phyloP scores from a whole-genome alignment of 257 asterid species.

The Apocynum venetum region DNA sequence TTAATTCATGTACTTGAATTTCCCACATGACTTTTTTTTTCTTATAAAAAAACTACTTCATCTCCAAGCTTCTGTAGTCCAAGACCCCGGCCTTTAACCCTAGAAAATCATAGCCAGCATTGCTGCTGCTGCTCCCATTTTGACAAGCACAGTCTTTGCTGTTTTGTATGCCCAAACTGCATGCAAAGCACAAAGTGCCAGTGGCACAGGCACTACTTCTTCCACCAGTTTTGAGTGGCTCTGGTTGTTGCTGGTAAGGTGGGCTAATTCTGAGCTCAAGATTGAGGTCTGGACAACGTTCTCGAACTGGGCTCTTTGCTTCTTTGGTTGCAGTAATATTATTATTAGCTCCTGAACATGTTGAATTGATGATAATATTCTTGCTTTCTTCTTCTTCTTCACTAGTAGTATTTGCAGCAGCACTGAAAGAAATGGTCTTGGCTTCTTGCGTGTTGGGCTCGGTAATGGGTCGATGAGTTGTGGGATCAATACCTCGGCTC shows the following conservation, averaged over 20 bases:
- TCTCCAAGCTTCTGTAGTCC: constrained; percentile 73
- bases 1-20: too few species aligned
- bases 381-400: constrained; percentile 2
- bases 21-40: too few species aligned
- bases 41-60: constrained; percentile 29
- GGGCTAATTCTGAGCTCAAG: constrained; percentile 90
- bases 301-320: constrained; percentile 26
- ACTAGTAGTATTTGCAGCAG: constrained; percentile 9
- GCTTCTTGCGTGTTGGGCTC: constrained; percentile 23
- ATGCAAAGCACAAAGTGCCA: constrained; percentile 41
- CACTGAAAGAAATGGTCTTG: constrained; percentile 48
- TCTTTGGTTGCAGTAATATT: constrained; percentile 17
- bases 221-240: constrained; percentile 29
- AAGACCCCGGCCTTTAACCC: constrained; percentile 53
- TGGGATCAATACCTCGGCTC: constrained; percentile 80
- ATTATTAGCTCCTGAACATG: neutral
- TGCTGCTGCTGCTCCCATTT: constrained; percentile 16
- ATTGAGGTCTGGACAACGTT: constrained; percentile 73
- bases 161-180: constrained; percentile 62
- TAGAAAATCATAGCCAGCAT: constrained; percentile 51
- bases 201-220: constrained; percentile 26
- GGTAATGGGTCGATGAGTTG: constrained; percentile 58
- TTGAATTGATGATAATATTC: neutral
- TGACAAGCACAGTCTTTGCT: constrained; percentile 60
- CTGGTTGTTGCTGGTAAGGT: constrained; percentile 37